Evolutionary conservation across 192 early-diverging fungal species (phyloP).

Genomic region (Podila verticillata): DNA sequence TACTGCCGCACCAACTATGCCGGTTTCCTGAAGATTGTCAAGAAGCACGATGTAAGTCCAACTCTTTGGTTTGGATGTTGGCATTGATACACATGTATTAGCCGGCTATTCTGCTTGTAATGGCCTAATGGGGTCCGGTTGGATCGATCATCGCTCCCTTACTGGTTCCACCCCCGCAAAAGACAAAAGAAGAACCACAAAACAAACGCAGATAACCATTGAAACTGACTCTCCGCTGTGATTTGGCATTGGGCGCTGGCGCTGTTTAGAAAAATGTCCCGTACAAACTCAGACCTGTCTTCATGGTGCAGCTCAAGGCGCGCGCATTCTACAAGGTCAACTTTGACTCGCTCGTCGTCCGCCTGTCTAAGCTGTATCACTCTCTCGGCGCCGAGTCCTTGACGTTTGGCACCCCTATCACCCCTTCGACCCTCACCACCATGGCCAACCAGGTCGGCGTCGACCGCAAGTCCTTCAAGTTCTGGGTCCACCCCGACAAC

Average conservation of each 20-base stretch:
- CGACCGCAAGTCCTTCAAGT: conserved; percentile 89
- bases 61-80: neutral
- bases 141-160: neutral
- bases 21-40: conserved; percentile 92
- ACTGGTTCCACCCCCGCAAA: neutral
- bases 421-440: conserved; percentile 38
- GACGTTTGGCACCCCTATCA: conserved; percentile 31
- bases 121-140: neutral
- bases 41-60: conserved; percentile 89
- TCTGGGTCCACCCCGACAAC: conserved; percentile 97
- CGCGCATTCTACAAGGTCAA: conserved; percentile 87
- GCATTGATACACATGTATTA: neutral
- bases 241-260: neutral
- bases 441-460: conserved; percentile 60
- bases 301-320: conserved; percentile 83
- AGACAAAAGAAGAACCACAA: neutral
- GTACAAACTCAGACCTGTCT: conserved; percentile 80
- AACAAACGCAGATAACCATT: neutral
- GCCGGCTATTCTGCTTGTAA: neutral
- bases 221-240: too few species aligned
- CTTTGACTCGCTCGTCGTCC: conserved; percentile 86
- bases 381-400: conserved; percentile 52
- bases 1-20: conserved; percentile 86
- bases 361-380: conserved; percentile 83
- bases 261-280: conserved; percentile 47